A percentile compares a stretch with the other conserved stretches of the same genome.
Evolutionary conservation across 2,329 filamentous ascomycete species (phyloP).

Genomic region (Pseudogymnoascus sp.): DNA sequence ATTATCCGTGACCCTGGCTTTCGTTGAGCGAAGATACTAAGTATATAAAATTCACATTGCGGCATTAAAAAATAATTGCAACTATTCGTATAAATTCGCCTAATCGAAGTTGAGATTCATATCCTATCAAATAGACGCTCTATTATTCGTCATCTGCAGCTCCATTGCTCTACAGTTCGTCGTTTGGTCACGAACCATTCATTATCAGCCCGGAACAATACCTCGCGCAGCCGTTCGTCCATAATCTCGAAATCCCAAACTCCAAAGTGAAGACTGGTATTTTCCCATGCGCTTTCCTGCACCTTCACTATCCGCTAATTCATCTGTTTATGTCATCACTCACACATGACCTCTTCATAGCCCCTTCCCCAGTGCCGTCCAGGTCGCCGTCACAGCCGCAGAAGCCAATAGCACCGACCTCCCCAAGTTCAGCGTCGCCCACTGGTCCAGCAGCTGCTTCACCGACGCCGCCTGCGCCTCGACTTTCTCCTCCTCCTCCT

Average conservation of each 20-base stretch:
- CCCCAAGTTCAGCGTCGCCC: conserved; percentile 45
- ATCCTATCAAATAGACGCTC: no score
- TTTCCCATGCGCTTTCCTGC: no score
- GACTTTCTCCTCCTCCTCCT: conserved; percentile 29
- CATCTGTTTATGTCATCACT: neutral
- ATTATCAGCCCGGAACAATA: neutral
- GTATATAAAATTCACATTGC: no score
- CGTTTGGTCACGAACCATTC: neutral
- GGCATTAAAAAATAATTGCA: no score
- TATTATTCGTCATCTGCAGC: neutral
- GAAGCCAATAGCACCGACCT: conserved; percentile 28
- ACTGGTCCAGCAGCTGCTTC: conserved; percentile 46
- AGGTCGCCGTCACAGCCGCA: conserved; percentile 25
- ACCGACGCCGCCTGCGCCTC: conserved; percentile 34
- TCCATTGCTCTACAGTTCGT: neutral
- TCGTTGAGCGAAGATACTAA: no score
- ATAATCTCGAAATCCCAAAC: neutral
- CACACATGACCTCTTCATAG: neutral
- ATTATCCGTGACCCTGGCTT: no score
- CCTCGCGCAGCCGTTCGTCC: neutral
- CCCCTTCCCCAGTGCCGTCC: conserved; percentile 19
- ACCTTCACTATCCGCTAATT: neutral
- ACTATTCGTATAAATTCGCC: no score
- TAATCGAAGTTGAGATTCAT: no score
- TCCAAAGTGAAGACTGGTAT: neutral